Base-by-base conservation (phyloP, 495 filamentous ascomycete genomes). In the Clavariopsis aquatica region DNA sequence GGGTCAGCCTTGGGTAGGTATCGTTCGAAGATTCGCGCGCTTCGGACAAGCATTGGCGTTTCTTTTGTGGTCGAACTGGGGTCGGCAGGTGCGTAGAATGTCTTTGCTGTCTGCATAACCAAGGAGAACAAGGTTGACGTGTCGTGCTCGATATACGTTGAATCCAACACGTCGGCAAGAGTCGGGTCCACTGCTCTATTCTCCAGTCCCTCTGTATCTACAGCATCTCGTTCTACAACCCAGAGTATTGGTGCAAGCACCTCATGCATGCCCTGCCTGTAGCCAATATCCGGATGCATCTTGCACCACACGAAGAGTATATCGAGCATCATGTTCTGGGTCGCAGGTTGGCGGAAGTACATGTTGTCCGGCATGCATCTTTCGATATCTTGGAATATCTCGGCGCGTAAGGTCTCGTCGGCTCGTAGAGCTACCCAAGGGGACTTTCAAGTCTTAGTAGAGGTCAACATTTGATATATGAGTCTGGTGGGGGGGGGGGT, bases 231-330 rank as follows among this genome's bases (percentile, higher is more conserved):
- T 57, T 91, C 87, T 13, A 98, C 79, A 10, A 91, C 90, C 86
- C 92, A 96, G 10, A 98, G 78, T 28, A 98, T 86, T 3, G 95
- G 93, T 0, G 93, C 94, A 20, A 97, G 80, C 23, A 98, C 75
- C 75, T 98, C 94, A 72, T 98, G 94, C 92, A 98, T 98, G 19
- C 94, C 94, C 77, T 98, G 94, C 26, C 95, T 85, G 69, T 98
- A 98, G 19, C 92, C 88, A 46, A 93, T 79, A 68, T 89, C 87
- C 13, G 87, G 89, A 68, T 96, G 93, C 47, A 96, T 85, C 75
- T 96, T 97, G 72, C 92, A 93, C 76, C 91, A 97, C 65, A 98
- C 83, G 71, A 98, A 98, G 41, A 97, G 78, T 41, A 97, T 85
- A 73, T 98, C 91, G 22, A 92, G 81, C 61, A 99, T 85, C 74